Percentiles rank a stretch among this genome's conserved stretches.
Conservation (phyloP, 2,329 filamentous ascomycete genomes). For the Trichophaea hybrida region DNA sequence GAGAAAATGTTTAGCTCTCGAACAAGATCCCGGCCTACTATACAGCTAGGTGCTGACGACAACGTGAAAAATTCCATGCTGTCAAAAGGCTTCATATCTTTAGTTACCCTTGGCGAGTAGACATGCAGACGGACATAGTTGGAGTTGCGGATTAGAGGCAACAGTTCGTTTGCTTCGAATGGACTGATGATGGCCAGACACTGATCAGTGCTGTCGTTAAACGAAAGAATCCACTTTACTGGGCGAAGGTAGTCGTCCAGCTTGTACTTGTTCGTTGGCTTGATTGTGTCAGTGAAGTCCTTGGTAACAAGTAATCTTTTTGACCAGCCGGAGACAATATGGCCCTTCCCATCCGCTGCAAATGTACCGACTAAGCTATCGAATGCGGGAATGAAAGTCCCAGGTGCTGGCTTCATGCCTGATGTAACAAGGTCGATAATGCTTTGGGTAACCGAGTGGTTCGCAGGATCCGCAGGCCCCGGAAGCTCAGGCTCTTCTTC, state of each 20-base stretch:
- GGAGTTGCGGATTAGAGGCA: slow-evolving; percentile 32
- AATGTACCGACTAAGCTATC: slow-evolving; percentile 35
- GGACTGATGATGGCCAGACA: slow-evolving; percentile 40
- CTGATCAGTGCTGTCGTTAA: slow-evolving; percentile 1
- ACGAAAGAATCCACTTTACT: slow-evolving; percentile 27
- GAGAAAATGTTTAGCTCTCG: slow-evolving; percentile 50
- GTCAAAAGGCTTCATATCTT: slow-evolving; percentile 34
- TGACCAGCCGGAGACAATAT: slow-evolving; percentile 30
- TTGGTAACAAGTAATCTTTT: slow-evolving; percentile 35
- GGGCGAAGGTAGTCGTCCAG: slow-evolving; percentile 40
- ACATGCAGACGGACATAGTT: slow-evolving; percentile 36
- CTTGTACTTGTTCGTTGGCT: slow-evolving; percentile 30
- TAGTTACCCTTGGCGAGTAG: slow-evolving; percentile 38
- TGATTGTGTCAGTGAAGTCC: slow-evolving; percentile 40
- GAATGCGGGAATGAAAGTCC: slow-evolving; percentile 19
- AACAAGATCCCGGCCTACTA: slow-evolving; percentile 25
- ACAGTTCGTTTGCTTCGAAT: slow-evolving; percentile 43
- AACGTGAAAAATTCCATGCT: slow-evolving; percentile 28
- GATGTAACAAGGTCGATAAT: too few species aligned
- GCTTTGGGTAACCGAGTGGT: slow-evolving; percentile 28
- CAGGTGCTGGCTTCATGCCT: too few species aligned
- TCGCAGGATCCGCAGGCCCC: slow-evolving; percentile 29
- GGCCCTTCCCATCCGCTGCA: slow-evolving; percentile 29
- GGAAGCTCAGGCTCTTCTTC: slow-evolving; percentile 44
- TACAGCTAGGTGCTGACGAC: neutral